These are phyloP conservation scores for Manihot esculenta DNA, from an alignment of 441 rosid species.

Conservation along the genomic window DNA sequence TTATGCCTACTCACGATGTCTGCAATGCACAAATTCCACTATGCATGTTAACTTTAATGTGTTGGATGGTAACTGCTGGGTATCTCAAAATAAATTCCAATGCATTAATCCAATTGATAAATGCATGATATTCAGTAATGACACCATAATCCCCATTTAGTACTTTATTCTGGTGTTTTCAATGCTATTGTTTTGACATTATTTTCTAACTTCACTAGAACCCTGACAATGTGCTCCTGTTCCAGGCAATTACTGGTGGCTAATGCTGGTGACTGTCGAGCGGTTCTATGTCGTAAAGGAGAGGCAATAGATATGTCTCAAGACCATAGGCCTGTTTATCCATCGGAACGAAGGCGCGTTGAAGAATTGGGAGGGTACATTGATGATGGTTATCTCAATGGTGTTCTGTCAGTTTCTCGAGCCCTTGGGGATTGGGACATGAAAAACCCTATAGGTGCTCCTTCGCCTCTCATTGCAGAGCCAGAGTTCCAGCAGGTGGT, in stretches of 20 bases:
- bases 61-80: neutral
- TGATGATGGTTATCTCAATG: conserved; percentile 80
- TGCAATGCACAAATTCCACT: neutral
- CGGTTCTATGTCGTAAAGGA: conserved; percentile 68
- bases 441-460: conserved; percentile 59
- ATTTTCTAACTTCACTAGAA: neutral
- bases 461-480: conserved; percentile 81
- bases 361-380: conserved; percentile 67
- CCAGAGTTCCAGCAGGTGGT: conserved; percentile 68
- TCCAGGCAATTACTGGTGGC: conserved; percentile 75
- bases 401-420: conserved; percentile 70
- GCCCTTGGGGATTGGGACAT: conserved; percentile 96
- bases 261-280: conserved; percentile 77
- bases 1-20: neutral
- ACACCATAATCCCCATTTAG: neutral
- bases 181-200: neutral
- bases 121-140: neutral
- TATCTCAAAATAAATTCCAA: neutral
- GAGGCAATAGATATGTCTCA: conserved; percentile 65
- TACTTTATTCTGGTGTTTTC: neutral
- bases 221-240: conserved; percentile 9
- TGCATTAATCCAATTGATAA: too few relatives aligned
- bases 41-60: neutral
- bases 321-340: conserved; percentile 70
- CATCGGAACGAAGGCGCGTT: conserved; percentile 60